Evolutionary conservation across 2,329 filamentous ascomycete species (phyloP).

Genomic region (Ciborinia camelliae): DNA sequence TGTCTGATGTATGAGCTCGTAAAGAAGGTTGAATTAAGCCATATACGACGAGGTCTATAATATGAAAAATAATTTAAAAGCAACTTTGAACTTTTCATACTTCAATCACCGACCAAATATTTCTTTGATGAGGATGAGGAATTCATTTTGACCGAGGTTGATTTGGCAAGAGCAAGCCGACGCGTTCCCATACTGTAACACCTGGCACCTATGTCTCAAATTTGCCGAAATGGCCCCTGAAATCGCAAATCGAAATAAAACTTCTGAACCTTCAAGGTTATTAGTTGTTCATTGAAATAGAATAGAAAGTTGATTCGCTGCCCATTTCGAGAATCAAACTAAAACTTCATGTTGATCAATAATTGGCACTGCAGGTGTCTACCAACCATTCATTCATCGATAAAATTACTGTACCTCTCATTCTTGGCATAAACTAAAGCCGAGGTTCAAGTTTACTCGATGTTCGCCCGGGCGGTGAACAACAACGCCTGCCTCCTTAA

Average conservation of each 20-base stretch:
- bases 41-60: background rate
- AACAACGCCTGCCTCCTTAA: too few species aligned
- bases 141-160: constrained; percentile 8
- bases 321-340: background rate
- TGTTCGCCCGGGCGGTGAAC: too few species aligned
- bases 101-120: background rate
- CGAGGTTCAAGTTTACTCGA: background rate
- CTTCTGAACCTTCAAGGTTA: background rate
- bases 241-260: too few species aligned
- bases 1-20: background rate
- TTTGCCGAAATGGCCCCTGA: constrained; percentile 8
- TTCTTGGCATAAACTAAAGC: background rate
- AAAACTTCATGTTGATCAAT: background rate
- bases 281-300: background rate
- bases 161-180: background rate
- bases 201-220: background rate
- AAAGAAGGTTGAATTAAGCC: background rate
- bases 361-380: too few species aligned
- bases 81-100: background rate
- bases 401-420: too few species aligned
- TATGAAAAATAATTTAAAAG: background rate
- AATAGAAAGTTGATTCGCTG: background rate
- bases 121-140: constrained; percentile 10
- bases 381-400: too few species aligned
- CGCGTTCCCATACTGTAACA: background rate